Percentiles rank a stretch among this genome's conserved stretches.
These are phyloP conservation scores for Hypoxylon subgilvum DNA, from an alignment of 495 filamentous ascomycete genomes.

Conservation along the genomic window DNA sequence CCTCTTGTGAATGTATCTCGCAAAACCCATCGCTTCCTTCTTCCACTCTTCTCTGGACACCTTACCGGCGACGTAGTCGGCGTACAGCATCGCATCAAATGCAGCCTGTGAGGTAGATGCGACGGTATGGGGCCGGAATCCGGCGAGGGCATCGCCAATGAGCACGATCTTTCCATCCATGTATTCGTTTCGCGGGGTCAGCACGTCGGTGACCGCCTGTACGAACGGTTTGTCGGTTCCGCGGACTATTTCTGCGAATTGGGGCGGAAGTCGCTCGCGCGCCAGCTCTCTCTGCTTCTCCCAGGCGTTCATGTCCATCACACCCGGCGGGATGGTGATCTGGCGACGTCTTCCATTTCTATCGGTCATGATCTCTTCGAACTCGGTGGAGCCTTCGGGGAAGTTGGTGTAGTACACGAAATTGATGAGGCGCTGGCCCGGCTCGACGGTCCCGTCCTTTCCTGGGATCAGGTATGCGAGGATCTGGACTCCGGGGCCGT, in stretches of 20 bases:
- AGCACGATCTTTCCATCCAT: constrained; percentile 58
- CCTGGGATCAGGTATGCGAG: constrained; percentile 63
- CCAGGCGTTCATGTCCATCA: constrained; percentile 51
- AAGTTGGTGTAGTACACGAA: constrained; percentile 66
- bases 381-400: constrained; percentile 49
- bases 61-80: constrained; percentile 51
- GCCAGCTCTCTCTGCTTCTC: constrained; percentile 52
- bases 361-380: constrained; percentile 62
- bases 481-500: constrained; percentile 51
- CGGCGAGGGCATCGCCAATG: constrained; percentile 63
- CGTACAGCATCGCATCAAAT: constrained; percentile 53
- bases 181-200: constrained; percentile 52
- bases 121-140: constrained; percentile 63
- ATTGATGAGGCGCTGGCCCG: constrained; percentile 58
- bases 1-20: constrained; percentile 50
- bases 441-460: constrained; percentile 52
- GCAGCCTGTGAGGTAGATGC: constrained; percentile 59
- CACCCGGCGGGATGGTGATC: constrained; percentile 59
- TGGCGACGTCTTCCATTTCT: constrained; percentile 50
- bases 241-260: constrained; percentile 60
- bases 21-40: constrained; percentile 52
- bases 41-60: constrained; percentile 51
- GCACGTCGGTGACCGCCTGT: constrained; percentile 61
- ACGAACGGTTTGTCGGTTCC: constrained; percentile 59
- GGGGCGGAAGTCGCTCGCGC: constrained; percentile 51